Base-by-base conservation (phyloP, 1,139 yeast species). In the Geotrichum citri-aurantii region DNA sequence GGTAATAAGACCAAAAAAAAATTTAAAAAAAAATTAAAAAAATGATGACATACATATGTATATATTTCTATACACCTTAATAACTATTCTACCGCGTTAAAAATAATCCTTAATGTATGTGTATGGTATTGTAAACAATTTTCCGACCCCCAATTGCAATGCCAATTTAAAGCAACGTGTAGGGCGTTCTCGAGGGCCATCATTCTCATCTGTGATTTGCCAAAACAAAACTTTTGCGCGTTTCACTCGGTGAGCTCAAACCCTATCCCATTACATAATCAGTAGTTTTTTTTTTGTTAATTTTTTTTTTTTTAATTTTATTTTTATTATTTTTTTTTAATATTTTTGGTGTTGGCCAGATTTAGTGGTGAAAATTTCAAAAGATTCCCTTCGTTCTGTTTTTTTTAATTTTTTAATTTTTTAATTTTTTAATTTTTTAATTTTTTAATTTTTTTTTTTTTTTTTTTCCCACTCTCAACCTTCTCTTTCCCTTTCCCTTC, bases 281-380 rank as follows among this genome's bases (percentile, higher is more conserved):
- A 37, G 37, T 31, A n/a, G n/a, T 31, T 4, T 11, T 14, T 24
- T 54, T 51, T 54, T 47, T 37, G 52, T 54, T 29, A 31, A 31
- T 31, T 31, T 31, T 31, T n/a, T 12, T 31, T 31, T 31, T n/a
- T n/a, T 37, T 17, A 37, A n/a, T 37, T 37, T 37, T 12, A 37
- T 17, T 37, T 37, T 31, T 31, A 12, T 31, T 31, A 14, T n/a
- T n/a, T n/a, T n/a, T n/a, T n/a, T n/a, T n/a, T n/a, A n/a, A n/a
- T 5, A 26, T 26, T 26, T 26, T 26, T 4, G 29, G 7, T 26
- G 29, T 26, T 26, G 4, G 29, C 29, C 29, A 26, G 29, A 7
- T 26, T 26, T 26, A 7, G 29, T 7, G 7, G 7, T 26, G 29
- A 26, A 26, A 26, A 5, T 26, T 26, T 26, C 7, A 26, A 26